Base-by-base conservation (phyloP, 2,329 filamentous ascomycete species). In the Pseudonectria buxi region DNA sequence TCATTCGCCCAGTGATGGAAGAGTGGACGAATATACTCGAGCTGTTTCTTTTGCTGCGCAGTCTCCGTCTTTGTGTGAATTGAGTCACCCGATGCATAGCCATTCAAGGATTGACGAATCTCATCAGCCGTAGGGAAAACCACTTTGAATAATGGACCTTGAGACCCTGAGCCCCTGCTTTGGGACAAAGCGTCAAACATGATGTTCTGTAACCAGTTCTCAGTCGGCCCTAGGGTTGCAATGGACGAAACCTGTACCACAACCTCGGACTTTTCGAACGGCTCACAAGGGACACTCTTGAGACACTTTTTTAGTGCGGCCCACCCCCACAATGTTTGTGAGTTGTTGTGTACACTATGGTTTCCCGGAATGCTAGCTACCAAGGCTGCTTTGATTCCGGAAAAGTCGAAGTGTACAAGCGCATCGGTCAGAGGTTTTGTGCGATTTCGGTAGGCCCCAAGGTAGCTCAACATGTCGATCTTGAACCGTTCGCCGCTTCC, bases 51-150 rank as follows among this genome's bases (percentile, higher is more conserved):
- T 51, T 94, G 86, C 12, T 81, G 70, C 3, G 70, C 47, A 2
- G 79, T 85, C 46, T 85, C 74, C 2, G 80, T 76, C 54, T 87
- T 92, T 50, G 80, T 86, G 53, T 94, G 87, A 37, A 95, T 92
- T 0, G 86, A 90, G 2, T 62, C 72, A 0, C 88, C 88, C 0
- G 86, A 86, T 3, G 51, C 59, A 53, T 94, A 94, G 6, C 88
- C 88, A 50, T 88, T 82, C 0, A 94, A 57, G 0, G 82, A 89
- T 27, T 66, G 67, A 12, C 86, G 76, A 38, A 95, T 83, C 54
- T 94, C 86, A 34, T 84, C 73, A 0, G 83, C 68, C 0, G 86
- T 90, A 0, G 88, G 88, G 47, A 90, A 95, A 4, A 95, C 72
- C 26, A 95, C 69, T 32, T 78, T 82, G 60, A 83, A 81, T 4